Conservation (phyloP, 2,329 filamentous ascomycete species). For the Neofusicoccum parvum region DNA sequence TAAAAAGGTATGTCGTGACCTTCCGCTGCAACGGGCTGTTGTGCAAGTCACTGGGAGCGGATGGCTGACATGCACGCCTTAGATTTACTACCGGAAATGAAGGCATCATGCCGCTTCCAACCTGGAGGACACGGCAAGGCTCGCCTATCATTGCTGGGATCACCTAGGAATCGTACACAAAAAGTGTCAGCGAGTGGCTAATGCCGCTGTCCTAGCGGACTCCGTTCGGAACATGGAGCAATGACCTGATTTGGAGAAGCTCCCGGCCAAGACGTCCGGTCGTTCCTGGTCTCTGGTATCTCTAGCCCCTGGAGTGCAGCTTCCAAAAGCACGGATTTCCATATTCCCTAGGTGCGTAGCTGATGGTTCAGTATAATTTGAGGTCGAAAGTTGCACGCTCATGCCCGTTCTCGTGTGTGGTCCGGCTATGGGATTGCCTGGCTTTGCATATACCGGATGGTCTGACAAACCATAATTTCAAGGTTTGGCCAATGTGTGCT, state of each 20-base stretch:
- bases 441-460: not conserved
- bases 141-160: not conserved
- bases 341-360: not conserved
- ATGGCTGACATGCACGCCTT: constrained; percentile 27
- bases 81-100: constrained; percentile 54
- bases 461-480: not conserved
- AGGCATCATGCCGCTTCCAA: not conserved
- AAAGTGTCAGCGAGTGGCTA: not conserved
- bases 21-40: not conserved
- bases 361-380: not conserved
- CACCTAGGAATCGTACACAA: not conserved
- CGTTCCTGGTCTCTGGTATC: not conserved
- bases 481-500: not conserved
- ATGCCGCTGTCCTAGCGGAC: not conserved
- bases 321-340: not conserved
- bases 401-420: not conserved
- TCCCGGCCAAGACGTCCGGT: not conserved
- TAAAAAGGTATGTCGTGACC: constrained; percentile 73
- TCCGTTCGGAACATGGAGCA: not conserved
- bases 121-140: not conserved
- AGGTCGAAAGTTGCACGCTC: not conserved
- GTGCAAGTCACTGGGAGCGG: not conserved
- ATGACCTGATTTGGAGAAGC: not conserved
- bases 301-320: not conserved
- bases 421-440: not conserved